Percentiles rank a stretch among this genome's conserved stretches.
These are phyloP conservation scores for Macrophomina tecta DNA, from an alignment of 2,329 filamentous ascomycete genomes.

Conservation along the genomic window DNA sequence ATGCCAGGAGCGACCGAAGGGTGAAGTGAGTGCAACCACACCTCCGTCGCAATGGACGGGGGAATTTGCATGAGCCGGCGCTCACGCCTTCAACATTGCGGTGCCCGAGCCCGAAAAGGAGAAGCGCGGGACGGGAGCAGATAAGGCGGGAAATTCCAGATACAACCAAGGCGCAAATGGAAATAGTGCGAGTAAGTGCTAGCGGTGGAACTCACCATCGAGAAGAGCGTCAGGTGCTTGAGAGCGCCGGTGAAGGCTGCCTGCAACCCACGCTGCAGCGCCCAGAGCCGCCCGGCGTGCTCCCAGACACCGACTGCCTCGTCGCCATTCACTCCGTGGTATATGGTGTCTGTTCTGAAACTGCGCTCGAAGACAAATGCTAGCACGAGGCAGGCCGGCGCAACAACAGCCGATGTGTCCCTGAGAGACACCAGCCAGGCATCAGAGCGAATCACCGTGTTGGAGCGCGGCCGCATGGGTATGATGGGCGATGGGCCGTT, in stretches of 20 bases:
- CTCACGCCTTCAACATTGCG: conserved; percentile 1
- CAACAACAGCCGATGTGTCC: conserved; percentile 19
- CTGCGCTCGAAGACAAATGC: conserved; percentile 26
- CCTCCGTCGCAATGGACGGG: not conserved
- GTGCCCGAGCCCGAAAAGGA: conserved; percentile 13
- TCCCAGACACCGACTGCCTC: conserved; percentile 21
- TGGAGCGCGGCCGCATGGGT: conserved; percentile 23
- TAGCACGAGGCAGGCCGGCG: conserved; percentile 20
- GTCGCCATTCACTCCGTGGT: conserved; percentile 12
- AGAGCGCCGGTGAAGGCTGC: conserved; percentile 2
- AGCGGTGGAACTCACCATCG: conserved; percentile 25
- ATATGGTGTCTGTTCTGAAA: conserved; percentile 23
- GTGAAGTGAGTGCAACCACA: conserved; percentile 15
- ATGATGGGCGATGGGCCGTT: conserved; percentile 21
- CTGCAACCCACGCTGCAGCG: conserved; percentile 23
- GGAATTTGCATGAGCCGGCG: conserved; percentile 17
- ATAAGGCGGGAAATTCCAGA: conserved; percentile 20
- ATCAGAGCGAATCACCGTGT: conserved; percentile 16
- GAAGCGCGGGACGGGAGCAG: not conserved
- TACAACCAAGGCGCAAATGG: conserved; percentile 14
- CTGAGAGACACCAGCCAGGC: conserved; percentile 26
- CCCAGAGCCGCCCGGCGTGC: conserved; percentile 21
- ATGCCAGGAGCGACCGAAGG: conserved; percentile 23
- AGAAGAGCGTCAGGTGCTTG: conserved; percentile 24
- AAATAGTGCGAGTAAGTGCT: conserved; percentile 20